phyloP scores from a whole-genome alignment of 495 filamentous ascomycete species.

The Chaetomium fimeti region DNA sequence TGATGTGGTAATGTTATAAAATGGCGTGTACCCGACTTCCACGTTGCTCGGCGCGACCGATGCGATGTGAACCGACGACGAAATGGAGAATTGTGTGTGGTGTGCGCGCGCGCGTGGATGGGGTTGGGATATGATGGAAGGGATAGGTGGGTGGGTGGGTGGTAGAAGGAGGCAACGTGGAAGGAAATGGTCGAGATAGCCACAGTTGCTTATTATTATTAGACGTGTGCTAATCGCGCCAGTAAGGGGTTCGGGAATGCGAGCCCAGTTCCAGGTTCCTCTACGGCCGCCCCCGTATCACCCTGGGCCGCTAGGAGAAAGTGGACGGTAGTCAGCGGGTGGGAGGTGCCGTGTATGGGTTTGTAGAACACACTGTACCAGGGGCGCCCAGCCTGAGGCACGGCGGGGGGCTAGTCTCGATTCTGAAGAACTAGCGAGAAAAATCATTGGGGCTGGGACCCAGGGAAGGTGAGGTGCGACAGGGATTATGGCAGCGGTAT shows the following conservation, averaged over 20 bases:
- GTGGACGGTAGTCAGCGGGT: constrained; percentile 9
- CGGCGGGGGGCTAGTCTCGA: constrained; percentile 10
- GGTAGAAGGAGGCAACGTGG: background rate
- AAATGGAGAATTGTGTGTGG: background rate
- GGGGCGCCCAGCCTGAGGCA: constrained; percentile 3
- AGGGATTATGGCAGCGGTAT: constrained; percentile 22
- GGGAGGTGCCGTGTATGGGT: background rate
- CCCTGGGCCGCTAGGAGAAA: background rate
- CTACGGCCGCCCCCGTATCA: constrained; percentile 2
- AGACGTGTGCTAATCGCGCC: constrained; percentile 13
- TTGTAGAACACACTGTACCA: constrained; percentile 13
- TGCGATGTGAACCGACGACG: background rate
- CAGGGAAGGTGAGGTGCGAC: constrained; percentile 9
- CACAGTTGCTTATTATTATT: constrained; percentile 19
- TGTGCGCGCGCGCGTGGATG: background rate
- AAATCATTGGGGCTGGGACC: constrained; percentile 13
- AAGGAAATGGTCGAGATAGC: background rate
- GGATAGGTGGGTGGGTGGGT: background rate
- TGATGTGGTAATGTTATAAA: background rate
- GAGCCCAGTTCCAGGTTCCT: constrained; percentile 5
- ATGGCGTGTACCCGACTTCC: background rate
- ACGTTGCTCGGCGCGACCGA: background rate
- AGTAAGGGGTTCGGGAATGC: constrained; percentile 10
- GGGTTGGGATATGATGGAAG: background rate
- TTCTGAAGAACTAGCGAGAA: constrained; percentile 23